These are phyloP conservation scores for Talaromyces liani DNA, from an alignment of 495 filamentous ascomycete species.

Conservation along the genomic window DNA sequence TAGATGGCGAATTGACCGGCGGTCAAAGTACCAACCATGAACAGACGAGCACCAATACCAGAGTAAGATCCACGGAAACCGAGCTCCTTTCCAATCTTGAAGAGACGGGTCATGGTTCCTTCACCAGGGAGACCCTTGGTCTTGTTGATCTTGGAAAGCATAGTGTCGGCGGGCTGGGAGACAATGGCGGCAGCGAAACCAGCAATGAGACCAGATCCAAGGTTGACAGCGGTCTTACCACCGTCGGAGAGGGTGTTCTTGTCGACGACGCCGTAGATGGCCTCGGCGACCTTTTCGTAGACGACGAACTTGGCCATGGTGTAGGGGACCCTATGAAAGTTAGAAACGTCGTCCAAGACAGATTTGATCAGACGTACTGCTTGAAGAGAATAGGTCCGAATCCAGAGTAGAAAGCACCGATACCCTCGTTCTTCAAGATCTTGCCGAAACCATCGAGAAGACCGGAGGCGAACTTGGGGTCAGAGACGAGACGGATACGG, in stretches of 20 bases:
- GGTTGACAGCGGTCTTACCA: constrained; percentile 82
- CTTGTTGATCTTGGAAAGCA: constrained; percentile 99
- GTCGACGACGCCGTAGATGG: constrained; percentile 62
- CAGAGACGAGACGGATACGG: constrained; percentile 88
- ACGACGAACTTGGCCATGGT: constrained; percentile 99
- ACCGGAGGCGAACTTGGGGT: constrained; percentile 79
- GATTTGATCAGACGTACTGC: constrained; percentile 55
- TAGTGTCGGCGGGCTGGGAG: constrained; percentile 97
- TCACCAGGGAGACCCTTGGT: constrained; percentile 93
- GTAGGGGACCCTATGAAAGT: constrained; percentile 73
- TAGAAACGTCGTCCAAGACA: too few relatives aligned
- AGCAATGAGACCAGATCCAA: constrained; percentile 90
- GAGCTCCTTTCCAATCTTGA: constrained; percentile 96
- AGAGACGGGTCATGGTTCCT: constrained; percentile 79
- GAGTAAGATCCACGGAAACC: constrained; percentile 80
- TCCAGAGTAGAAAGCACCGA: constrained; percentile 88
- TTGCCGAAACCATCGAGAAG: constrained; percentile 76
- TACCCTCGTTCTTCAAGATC: constrained; percentile 77
- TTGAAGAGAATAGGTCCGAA: constrained; percentile 94
- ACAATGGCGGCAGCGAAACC: constrained; percentile 96
- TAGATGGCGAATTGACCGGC: constrained; percentile 98
- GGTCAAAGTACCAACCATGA: constrained; percentile 67
- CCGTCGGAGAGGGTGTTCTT: constrained; percentile 67
- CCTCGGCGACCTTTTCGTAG: constrained; percentile 92
- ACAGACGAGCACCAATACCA: constrained; percentile 90